phyloP scores from a whole-genome alignment of 106 monocot species.

The Dactylorhiza incarnata region DNA sequence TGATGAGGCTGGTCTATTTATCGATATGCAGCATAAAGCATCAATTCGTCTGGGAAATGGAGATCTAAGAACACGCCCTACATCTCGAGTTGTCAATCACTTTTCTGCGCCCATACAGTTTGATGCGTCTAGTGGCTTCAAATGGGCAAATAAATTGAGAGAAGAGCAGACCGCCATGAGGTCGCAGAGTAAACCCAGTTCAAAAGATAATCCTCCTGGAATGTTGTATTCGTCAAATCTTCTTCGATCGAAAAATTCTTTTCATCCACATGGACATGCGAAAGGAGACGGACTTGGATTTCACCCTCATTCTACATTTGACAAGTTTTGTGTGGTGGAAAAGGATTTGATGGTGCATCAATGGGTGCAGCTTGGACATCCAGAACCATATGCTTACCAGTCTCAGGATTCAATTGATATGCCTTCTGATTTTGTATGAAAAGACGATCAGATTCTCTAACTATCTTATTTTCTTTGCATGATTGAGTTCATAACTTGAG shows the following conservation, averaged over 20 bases:
- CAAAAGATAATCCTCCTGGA: not conserved
- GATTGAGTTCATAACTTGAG: no score
- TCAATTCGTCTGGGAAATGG: conserved; percentile 16
- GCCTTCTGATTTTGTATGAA: no score
- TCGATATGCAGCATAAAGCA: conserved; percentile 31
- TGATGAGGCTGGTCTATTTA: conserved; percentile 17
- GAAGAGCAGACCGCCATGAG: conserved; percentile 14
- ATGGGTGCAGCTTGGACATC: conserved; percentile 21
- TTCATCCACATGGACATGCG: conserved; percentile 6
- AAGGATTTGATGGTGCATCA: conserved; percentile 34
- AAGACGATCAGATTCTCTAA: no score
- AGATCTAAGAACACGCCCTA: conserved; percentile 7
- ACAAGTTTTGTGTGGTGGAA: conserved; percentile 6
- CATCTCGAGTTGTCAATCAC: not conserved
- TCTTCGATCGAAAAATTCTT: not conserved
- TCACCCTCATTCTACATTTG: not conserved
- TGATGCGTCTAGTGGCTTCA: conserved; percentile 27
- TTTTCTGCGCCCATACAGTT: conserved; percentile 22
- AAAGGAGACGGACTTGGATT: not conserved
- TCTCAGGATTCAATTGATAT: no score
- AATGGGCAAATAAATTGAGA: conserved; percentile 31
- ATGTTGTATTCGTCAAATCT: not conserved
- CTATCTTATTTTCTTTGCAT: no score
- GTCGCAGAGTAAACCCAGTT: conserved; percentile 6
- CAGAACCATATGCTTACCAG: not conserved